A percentile compares a stretch with the other conserved stretches of the same genome.
phyloP scores from a whole-genome alignment of 2,329 filamentous ascomycete genomes.

The Phialophora expanda region DNA sequence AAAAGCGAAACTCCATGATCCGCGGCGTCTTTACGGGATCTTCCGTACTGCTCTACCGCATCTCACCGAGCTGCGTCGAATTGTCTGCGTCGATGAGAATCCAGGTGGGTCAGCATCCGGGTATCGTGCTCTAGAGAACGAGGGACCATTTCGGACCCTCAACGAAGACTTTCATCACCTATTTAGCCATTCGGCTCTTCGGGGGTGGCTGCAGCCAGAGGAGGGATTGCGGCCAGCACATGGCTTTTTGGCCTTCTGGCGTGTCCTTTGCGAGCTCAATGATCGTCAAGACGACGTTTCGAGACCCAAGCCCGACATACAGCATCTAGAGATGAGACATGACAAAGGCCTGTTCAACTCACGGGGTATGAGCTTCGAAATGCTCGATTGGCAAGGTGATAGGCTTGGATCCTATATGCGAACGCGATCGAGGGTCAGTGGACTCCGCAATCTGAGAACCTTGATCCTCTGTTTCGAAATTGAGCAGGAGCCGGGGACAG shows the following conservation, averaged over 20 bases:
- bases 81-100: conserved; percentile 15
- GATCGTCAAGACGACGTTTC: not conserved
- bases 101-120: not conserved
- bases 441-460: conserved; percentile 17
- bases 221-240: conserved; percentile 13
- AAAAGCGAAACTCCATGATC: conserved; percentile 1
- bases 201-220: not conserved
- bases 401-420: not conserved
- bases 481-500: not conserved
- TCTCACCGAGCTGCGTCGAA: conserved; percentile 13
- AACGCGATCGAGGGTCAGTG: not conserved
- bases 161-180: conserved; percentile 5
- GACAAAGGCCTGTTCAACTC: conserved; percentile 9
- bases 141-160: not conserved
- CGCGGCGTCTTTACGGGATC: not conserved
- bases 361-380: conserved; percentile 7
- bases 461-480: conserved; percentile 22
- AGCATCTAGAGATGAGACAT: conserved; percentile 18
- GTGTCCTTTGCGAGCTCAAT: conserved; percentile 1
- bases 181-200: conserved; percentile 10
- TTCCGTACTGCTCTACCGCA: conserved; percentile 11
- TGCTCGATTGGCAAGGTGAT: not conserved
- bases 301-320: conserved; percentile 8
- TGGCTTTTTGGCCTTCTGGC: conserved; percentile 23
- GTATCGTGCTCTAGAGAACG: not conserved